Evolutionary conservation across 2,329 filamentous ascomycete genomes (phyloP).

Genomic region (Phialocephala sp.): DNA sequence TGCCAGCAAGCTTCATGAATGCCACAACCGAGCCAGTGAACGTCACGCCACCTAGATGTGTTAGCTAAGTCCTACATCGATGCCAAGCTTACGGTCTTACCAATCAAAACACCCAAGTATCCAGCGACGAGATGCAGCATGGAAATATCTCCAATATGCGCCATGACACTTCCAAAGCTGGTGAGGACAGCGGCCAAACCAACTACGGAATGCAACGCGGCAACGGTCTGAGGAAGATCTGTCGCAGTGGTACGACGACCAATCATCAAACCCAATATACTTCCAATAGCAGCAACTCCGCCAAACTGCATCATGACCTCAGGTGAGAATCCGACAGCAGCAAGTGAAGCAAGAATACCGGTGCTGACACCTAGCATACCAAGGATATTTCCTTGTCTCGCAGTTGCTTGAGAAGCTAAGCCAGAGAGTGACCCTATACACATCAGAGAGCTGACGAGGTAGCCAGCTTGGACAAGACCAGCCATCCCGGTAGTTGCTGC

Average conservation of each 20-base stretch:
- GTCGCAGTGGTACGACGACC: constrained; percentile 88
- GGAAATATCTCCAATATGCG: constrained; percentile 70
- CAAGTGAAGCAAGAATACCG: constrained; percentile 81
- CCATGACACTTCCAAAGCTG: constrained; percentile 85
- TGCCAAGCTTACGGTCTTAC: constrained; percentile 41
- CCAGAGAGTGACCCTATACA: constrained; percentile 86
- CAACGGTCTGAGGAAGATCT: constrained; percentile 86
- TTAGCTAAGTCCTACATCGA: not conserved
- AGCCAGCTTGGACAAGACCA: constrained; percentile 85
- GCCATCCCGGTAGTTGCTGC: constrained; percentile 82
- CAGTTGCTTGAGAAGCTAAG: constrained; percentile 81
- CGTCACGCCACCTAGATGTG: constrained; percentile 69
- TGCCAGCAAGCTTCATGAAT: constrained; percentile 84
- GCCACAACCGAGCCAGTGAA: constrained; percentile 92
- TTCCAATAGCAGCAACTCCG: constrained; percentile 74
- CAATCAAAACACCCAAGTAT: constrained; percentile 85
- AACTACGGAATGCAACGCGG: constrained; percentile 87
- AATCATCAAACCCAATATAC: constrained; percentile 73
- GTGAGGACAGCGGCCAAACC: constrained; percentile 88
- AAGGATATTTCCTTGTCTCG: constrained; percentile 82
- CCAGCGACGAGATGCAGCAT: constrained; percentile 85
- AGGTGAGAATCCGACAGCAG: constrained; percentile 79
- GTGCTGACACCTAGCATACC: constrained; percentile 85
- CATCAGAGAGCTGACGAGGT: constrained; percentile 81
- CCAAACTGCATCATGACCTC: constrained; percentile 82